A percentile compares a stretch with the other conserved stretches of the same genome.
Evolutionary conservation across 2,329 filamentous ascomycete genomes (phyloP).

Genomic region (Xylaria hypoxylon): DNA sequence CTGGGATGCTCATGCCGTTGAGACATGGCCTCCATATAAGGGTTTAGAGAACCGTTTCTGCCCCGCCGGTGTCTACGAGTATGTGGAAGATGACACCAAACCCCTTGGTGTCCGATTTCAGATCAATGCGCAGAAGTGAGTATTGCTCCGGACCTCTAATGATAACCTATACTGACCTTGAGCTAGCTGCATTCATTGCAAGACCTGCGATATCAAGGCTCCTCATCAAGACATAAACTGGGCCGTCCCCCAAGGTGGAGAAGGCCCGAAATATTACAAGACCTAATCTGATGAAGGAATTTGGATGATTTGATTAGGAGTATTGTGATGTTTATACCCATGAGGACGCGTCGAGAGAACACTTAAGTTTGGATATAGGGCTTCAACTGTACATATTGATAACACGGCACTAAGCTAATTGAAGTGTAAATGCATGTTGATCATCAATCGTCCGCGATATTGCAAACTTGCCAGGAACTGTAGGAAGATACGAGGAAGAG

Average conservation of each 20-base stretch:
- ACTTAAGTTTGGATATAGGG: neutral
- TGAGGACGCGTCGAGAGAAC: conserved; percentile 4
- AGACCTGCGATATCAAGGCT: conserved; percentile 99
- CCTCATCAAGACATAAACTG: conserved; percentile 97
- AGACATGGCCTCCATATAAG: conserved; percentile 87
- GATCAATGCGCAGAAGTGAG: conserved; percentile 97
- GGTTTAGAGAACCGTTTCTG: conserved; percentile 97
- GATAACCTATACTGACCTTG: conserved; percentile 46
- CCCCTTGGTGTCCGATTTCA: conserved; percentile 92
- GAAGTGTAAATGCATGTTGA: conserved; percentile 4
- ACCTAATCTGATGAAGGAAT: conserved; percentile 46
- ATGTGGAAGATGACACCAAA: conserved; percentile 91
- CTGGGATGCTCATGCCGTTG: conserved; percentile 89
- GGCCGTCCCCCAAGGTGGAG: conserved; percentile 93
- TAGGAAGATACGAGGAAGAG: no score
- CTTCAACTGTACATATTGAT: conserved; percentile 38
- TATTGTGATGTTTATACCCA: conserved; percentile 30
- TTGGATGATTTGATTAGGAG: conserved; percentile 10
- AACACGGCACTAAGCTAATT: conserved; percentile 5
- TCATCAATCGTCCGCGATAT: neutral
- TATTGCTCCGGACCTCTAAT: conserved; percentile 45
- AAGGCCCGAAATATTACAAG: conserved; percentile 78
- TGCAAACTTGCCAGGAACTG: neutral
- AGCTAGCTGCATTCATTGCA: conserved; percentile 94
- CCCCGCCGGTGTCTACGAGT: conserved; percentile 97